These are phyloP conservation scores for Bolboschoenus planiculmis DNA, from an alignment of 176 grass and related monocot genomes.

Conservation along the genomic window DNA sequence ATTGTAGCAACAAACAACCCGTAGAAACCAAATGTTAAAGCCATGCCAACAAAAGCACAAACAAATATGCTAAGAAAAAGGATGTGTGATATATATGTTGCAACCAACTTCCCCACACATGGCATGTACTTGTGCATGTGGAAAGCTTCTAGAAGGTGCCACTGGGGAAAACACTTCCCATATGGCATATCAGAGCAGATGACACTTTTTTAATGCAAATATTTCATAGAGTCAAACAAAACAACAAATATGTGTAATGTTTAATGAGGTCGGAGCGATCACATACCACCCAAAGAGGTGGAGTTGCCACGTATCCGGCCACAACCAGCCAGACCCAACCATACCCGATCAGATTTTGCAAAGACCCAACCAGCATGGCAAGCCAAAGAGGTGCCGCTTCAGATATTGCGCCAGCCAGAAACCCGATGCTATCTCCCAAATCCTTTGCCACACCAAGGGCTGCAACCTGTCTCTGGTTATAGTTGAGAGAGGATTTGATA, in stretches of 20 bases:
- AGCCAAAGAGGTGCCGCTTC: conserved; percentile 74
- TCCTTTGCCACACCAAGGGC: conserved; percentile 86
- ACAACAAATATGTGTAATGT: background rate
- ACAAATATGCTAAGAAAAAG: background rate
- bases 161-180: background rate
- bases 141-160: background rate
- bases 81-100: background rate
- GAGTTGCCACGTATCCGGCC: conserved; percentile 33
- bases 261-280: background rate
- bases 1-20: background rate
- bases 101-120: background rate
- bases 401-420: conserved; percentile 74
- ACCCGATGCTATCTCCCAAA: conserved; percentile 81
- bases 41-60: background rate
- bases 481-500: conserved; percentile 68
- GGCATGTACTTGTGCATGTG: background rate
- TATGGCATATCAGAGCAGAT: background rate
- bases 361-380: conserved; percentile 62
- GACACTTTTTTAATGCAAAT: background rate
- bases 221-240: background rate
- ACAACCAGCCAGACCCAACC: conserved; percentile 85
- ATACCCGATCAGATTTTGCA: conserved; percentile 76
- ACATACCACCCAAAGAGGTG: conserved; percentile 70
- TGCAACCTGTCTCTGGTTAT: conserved; percentile 84
- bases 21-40: background rate